Base-by-base conservation (phyloP, 495 filamentous ascomycete species). In the Penicillium waksmanii region DNA sequence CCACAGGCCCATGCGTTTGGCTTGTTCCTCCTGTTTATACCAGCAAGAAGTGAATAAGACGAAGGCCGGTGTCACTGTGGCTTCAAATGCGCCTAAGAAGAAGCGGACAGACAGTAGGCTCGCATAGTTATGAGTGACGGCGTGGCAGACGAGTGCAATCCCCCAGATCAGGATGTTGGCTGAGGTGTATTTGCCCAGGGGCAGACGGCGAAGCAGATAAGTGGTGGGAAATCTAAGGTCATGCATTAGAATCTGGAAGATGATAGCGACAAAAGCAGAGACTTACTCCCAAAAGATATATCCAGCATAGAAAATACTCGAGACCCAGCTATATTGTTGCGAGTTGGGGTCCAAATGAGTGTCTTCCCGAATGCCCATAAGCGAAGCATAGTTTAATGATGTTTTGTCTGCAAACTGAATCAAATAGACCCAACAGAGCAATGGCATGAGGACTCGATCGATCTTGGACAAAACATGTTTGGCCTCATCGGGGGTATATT, bases 21-120 rank as follows among this genome's bases (percentile, higher is more conserved):
- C 78, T 31, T 82, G 80, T 62, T 84, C 81, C 53, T 71, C 66
- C 54, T 75, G 70, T 12, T 75, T 81, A 46, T 83, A 84, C 79
- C 80, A 83, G 62, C 80, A 70, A 56, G 66, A 70, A 40, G 61
- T 70, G 43, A 66, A 55, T 3, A 72, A 51, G 44, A 80, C 78
- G 49, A 85, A 68, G 9, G 73, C 80, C 6, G 84, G 84, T 6
- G 73, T 76, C 53, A 85, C 80, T 40, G 80, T 77, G 33, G 84
- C 80, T 75, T 86, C 86, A 54, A 86, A 86, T 38, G 85, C 67
- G 34, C 85, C 85, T 1, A 85, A 65, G 55, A 88, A 83, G 65
- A 85, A 82, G 9, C 85, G 75, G 8, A 78, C 68, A 52, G 52
- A 63, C 0, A 76, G 53, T 19, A 78, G 58, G 15, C 53, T 58